Percentiles rank a stretch among this genome's conserved stretches.
Conservation (phyloP, 768 basidiomycete genomes). For the Lyophyllum atratum region DNA sequence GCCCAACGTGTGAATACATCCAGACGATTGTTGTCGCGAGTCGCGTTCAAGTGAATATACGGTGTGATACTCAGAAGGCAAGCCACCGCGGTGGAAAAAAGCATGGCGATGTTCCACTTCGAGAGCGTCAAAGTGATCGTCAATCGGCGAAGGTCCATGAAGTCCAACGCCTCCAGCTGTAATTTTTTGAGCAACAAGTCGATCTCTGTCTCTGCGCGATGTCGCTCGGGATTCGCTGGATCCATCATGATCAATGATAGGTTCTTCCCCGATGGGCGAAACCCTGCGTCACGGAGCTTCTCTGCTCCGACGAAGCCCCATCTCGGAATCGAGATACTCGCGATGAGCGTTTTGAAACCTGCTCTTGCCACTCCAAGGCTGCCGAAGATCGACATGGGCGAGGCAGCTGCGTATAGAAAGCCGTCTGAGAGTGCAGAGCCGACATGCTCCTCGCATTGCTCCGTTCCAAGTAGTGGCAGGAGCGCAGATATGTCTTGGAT, state of each 20-base stretch:
- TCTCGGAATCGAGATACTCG: conserved; percentile 8
- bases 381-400: conserved; percentile 27
- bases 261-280: conserved; percentile 11
- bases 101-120: conserved; percentile 10
- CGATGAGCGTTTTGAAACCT: conserved; percentile 14
- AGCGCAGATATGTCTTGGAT: conserved; percentile 27
- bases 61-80: conserved; percentile 5
- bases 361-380: conserved; percentile 22
- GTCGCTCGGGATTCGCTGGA: not conserved
- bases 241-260: conserved; percentile 18
- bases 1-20: conserved; percentile 4
- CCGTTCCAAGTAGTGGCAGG: conserved; percentile 25
- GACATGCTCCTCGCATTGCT: conserved; percentile 23
- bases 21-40: not conserved
- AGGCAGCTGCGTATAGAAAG: conserved; percentile 23
- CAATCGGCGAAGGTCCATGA: not conserved
- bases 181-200: conserved; percentile 3
- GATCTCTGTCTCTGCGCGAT: conserved; percentile 11
- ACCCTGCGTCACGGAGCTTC: conserved; percentile 11
- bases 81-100: conserved; percentile 1
- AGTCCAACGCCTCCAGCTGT: conserved; percentile 3
- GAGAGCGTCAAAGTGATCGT: not conserved
- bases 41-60: conserved; percentile 7
- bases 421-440: conserved; percentile 19
- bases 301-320: conserved; percentile 9